Base-by-base conservation (phyloP, 768 basidiomycete species). In the Suillus placidus region DNA sequence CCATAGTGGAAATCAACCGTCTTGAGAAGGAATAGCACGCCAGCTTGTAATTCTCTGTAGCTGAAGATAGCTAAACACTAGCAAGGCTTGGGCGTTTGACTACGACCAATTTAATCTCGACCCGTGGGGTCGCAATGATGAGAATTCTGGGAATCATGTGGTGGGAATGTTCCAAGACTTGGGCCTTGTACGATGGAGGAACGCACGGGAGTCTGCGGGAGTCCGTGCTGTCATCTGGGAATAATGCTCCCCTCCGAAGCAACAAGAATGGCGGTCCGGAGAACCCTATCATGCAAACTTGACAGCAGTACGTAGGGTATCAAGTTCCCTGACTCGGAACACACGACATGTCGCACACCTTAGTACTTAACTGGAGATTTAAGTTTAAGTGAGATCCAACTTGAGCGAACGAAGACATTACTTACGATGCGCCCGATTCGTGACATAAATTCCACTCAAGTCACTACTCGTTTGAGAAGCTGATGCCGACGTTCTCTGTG, bases 401-500 rank as follows among this genome's bases (percentile, higher is more conserved):
- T 51, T 51, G 49, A 30, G 10, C 6, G 10, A 54, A 54, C 9
- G 9, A 54, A 34, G 18, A 34, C 18, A 3, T 54, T 16, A 32
- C 26, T 30, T 16, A 30, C 26, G 6, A 20, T 5, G 30, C 18
- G 30, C 26, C 7, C 8, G 16, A 51, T 16, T 30, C 14, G n/a
- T 47, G 45, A 54, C 32, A n/a, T 45, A n/a, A 2, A 35, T 55
- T 35, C 45, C n/a, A 47, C 6, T 26, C 26, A 47, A 30, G 26
- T 32, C n/a, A n/a, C n/a, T n/a, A 8, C 3, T 30, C 23, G 14
- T 51, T 51, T 26, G 23, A 23, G 8, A 23, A 16, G 34, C 54
- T 6, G 9, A 57, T 57, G 37, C 18, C 34, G 55, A 35, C 34
- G 34, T 35, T 56, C 20, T 35, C 38, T 13, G 73, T 71, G 72